Evolutionary conservation across 108 stramenopile species (phyloP).

Genomic region (Heterococcus sp.): DNA sequence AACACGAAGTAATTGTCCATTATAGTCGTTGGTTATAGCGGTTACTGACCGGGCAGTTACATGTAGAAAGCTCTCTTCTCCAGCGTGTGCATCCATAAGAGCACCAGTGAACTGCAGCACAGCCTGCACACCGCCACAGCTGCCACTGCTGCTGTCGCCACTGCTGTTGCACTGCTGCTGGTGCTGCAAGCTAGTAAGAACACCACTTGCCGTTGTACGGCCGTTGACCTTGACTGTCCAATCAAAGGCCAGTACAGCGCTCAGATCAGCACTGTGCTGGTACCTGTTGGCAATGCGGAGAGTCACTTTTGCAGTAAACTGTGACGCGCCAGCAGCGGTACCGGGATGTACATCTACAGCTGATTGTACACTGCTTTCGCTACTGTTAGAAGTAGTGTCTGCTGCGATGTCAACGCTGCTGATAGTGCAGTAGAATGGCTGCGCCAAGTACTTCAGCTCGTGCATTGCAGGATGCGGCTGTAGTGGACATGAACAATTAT

Average conservation of each 20-base stretch:
- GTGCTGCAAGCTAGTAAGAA: too few relatives aligned
- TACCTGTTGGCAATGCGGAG: constrained; percentile 12
- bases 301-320: background rate
- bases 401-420: background rate
- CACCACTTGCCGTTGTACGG: constrained; percentile 1
- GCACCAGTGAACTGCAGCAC: too few relatives aligned
- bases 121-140: too few relatives aligned
- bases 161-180: too few relatives aligned
- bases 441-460: constrained; percentile 26
- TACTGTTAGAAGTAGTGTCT: background rate
- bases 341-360: too few relatives aligned
- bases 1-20: too few relatives aligned
- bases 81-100: too few relatives aligned
- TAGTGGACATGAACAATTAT: background rate
- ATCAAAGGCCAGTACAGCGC: background rate
- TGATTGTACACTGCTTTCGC: too few relatives aligned
- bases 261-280: constrained; percentile 10
- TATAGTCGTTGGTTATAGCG: too few relatives aligned
- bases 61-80: too few relatives aligned
- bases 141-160: too few relatives aligned
- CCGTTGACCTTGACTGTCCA: constrained; percentile 19
- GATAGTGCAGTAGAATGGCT: constrained; percentile 5
- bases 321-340: background rate
- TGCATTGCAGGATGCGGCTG: constrained; percentile 23
- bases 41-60: too few relatives aligned